Conservation (phyloP, 2,329 filamentous ascomycete genomes). For the Xylaria sp. region DNA sequence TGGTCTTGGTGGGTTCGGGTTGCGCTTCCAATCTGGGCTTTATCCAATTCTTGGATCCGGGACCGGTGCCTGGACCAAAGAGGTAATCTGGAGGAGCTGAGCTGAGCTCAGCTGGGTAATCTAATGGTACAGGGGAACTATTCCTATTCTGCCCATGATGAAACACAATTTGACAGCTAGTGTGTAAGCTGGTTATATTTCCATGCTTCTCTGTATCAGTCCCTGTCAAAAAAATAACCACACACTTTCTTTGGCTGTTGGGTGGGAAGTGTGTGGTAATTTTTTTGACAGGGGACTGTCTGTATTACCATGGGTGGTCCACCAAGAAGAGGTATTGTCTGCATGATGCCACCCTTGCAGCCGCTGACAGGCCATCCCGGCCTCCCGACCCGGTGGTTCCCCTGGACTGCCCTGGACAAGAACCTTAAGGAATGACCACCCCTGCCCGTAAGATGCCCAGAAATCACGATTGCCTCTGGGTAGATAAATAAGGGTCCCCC, state of each 20-base stretch:
- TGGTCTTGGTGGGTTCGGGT: slow-evolving; percentile 37
- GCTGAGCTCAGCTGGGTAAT: slow-evolving; percentile 8
- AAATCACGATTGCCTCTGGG: not conserved
- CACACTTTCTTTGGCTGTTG: too few species aligned
- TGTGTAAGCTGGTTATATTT: slow-evolving; percentile 7
- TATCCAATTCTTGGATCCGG: slow-evolving; percentile 15
- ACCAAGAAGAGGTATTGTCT: slow-evolving; percentile 36
- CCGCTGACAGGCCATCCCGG: slow-evolving; percentile 36
- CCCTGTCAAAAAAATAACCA: too few species aligned
- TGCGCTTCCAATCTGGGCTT: slow-evolving; percentile 19
- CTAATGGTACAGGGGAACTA: slow-evolving; percentile 26
- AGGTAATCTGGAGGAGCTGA: slow-evolving; percentile 17
- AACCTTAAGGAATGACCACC: slow-evolving; percentile 17
- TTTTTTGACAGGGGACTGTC: too few species aligned
- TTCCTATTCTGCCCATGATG: slow-evolving; percentile 28
- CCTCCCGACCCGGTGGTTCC: slow-evolving; percentile 38
- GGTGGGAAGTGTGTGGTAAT: too few species aligned
- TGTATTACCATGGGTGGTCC: slow-evolving; percentile 31
- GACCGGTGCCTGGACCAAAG: slow-evolving; percentile 20
- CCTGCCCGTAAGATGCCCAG: slow-evolving; percentile 20
- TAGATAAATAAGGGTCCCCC: slow-evolving; percentile 25
- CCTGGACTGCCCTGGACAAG: slow-evolving; percentile 6
- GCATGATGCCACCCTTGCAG: slow-evolving; percentile 37
- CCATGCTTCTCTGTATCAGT: not conserved
- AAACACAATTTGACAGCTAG: slow-evolving; percentile 11